Evolutionary conservation across 257 asterid genomes (phyloP), one percentile per base, ranked within the genome.

Genomic region (Nicotiana tomentosiformis): DNA sequence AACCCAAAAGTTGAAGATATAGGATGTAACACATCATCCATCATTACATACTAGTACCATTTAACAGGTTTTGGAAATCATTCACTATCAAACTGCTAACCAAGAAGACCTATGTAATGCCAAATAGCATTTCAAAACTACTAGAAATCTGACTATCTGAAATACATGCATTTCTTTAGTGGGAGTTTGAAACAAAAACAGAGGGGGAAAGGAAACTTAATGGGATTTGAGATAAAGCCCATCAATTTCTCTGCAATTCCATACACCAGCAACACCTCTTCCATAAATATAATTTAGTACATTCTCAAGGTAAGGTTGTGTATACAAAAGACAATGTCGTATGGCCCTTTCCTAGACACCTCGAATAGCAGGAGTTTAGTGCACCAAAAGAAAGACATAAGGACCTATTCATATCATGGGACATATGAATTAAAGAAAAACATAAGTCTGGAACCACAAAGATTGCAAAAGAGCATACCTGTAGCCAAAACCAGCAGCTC

Each of bases 401-500:
- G 37, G 14, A 26, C 20, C 0, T 11, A 43, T 18, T 69, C 0
- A 69, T 39, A 69, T 43, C 51, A 69, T 10, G 46, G 57, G 77
- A 69, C 0, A 69, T 15, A 33, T 35, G 29, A 67, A 17, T 67
- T 67, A 33, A 35, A 66, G 14, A 33, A 16, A 66, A 33, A 32
- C 26, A 35, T 1, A 10, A 68, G 55, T 37, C 30, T 0, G 29
- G 26, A 70, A 70, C 10, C 10, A 5, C 17, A 57, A 46, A 20
- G 78, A 23, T 20, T 43, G 80, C 1, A 80, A 66, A 29, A 57
- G 86, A 70, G 1, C 74, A 46, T 33, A 96, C 98, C 98, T 92
- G 90, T 96, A 96, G 53, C 99, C 98, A 83, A 94, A 96, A 53
- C 98, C 98, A 57, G 98, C 98, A 81, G 89, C 98, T 83, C 98